Conservation (phyloP, 2,329 filamentous ascomycete species). For the Fonsecaea multimorphosa region DNA sequence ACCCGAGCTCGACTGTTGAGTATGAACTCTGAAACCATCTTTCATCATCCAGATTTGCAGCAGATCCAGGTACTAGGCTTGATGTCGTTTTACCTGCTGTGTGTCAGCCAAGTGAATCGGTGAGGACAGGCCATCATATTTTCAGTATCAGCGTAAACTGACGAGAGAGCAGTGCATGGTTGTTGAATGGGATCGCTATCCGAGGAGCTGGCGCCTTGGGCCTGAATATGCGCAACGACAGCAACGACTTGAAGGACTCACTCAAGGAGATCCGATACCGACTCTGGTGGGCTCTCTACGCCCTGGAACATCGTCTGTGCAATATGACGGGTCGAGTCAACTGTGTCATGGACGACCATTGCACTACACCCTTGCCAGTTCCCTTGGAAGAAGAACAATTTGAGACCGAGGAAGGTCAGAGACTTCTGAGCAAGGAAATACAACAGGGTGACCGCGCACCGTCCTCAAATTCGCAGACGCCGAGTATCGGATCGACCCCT, state of each 20-base stretch:
- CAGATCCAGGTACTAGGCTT: conserved; percentile 54
- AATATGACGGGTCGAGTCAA: conserved; percentile 55
- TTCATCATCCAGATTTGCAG: conserved; percentile 53
- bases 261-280: conserved; percentile 54
- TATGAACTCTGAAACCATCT: conserved; percentile 51
- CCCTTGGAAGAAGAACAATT: conserved; percentile 51
- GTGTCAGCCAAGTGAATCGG: conserved; percentile 53
- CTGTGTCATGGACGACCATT: conserved; percentile 51
- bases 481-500: conserved; percentile 27
- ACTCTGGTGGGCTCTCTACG: conserved; percentile 55
- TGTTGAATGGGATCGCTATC: conserved; percentile 50
- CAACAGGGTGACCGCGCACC: conserved; percentile 43
- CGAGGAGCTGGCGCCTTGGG: conserved; percentile 52
- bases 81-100: conserved; percentile 52
- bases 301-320: conserved; percentile 52
- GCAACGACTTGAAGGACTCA: conserved; percentile 45
- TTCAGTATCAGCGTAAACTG: conserved; percentile 16
- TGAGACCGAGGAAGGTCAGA: conserved; percentile 43
- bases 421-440: conserved; percentile 45
- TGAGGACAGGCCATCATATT: conserved; percentile 38
- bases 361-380: conserved; percentile 51
- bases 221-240: conserved; percentile 53
- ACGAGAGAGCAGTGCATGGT: conserved; percentile 48
- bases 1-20: conserved; percentile 52
- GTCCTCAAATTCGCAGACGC: conserved; percentile 37